Conservation (phyloP, 2,329 filamentous ascomycete genomes). For the Xylariomycetidae sp. region DNA sequence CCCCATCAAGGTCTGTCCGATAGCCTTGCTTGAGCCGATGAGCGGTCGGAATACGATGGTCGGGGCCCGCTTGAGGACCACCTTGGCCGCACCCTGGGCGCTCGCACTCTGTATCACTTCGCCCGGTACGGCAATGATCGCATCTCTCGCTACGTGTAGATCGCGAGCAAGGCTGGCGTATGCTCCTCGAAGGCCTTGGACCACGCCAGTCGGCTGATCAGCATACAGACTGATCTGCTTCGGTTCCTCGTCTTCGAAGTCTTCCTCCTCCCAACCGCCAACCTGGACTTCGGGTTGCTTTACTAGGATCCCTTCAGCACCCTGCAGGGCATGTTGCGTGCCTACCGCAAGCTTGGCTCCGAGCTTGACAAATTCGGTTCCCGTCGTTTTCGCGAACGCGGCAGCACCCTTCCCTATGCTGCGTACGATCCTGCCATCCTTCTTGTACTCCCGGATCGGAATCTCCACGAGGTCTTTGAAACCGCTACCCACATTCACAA, state of each 20-base stretch:
- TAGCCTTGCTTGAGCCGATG: slow-evolving; percentile 81
- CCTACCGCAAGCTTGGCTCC: slow-evolving; percentile 93
- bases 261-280: slow-evolving; percentile 51
- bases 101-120: slow-evolving; percentile 84
- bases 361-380: slow-evolving; percentile 87
- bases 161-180: slow-evolving; percentile 80
- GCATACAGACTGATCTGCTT: slow-evolving; percentile 88
- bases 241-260: slow-evolving; percentile 60
- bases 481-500: slow-evolving; percentile 87
- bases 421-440: slow-evolving; percentile 86
- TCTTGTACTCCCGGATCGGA: slow-evolving; percentile 86
- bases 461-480: slow-evolving; percentile 83
- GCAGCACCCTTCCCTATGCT: slow-evolving; percentile 87
- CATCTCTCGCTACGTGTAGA: slow-evolving; percentile 78
- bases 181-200: slow-evolving; percentile 78
- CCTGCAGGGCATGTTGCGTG: slow-evolving; percentile 87
- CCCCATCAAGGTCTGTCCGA: slow-evolving; percentile 84
- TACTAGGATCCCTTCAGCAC: slow-evolving; percentile 73
- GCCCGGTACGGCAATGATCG: slow-evolving; percentile 88
- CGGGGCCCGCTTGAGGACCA: slow-evolving; percentile 75
- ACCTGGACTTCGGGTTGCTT: slow-evolving; percentile 33
- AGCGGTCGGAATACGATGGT: slow-evolving; percentile 88
- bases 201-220: slow-evolving; percentile 83
- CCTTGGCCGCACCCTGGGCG: slow-evolving; percentile 72
- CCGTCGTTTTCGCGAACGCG: slow-evolving; percentile 88